A percentile compares a stretch with the other conserved stretches of the same genome.
phyloP scores from a whole-genome alignment of 1,284 basidiomycete species.

The Apiotrichum brassicae region DNA sequence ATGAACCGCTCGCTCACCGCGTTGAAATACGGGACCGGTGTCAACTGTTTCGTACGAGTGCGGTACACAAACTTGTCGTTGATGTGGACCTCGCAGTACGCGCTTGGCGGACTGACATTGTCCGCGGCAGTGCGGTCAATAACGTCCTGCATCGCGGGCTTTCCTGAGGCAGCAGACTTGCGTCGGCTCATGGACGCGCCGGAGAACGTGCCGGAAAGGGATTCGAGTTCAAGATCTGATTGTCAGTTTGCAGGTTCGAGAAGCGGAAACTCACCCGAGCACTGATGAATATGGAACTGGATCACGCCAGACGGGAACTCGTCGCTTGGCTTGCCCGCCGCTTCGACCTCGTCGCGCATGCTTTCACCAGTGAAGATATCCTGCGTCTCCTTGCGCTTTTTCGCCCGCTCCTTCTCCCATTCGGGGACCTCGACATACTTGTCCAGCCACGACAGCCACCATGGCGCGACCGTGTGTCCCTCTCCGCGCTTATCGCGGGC shows the following conservation, averaged over 20 bases:
- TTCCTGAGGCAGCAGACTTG: slow-evolving; percentile 34
- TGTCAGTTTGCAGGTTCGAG: neutral
- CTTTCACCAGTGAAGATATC: slow-evolving; percentile 43
- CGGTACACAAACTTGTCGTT: slow-evolving; percentile 49
- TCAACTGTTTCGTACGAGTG: slow-evolving; percentile 48
- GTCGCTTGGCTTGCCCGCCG: slow-evolving; percentile 29
- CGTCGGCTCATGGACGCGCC: slow-evolving; percentile 14
- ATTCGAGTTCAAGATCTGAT: slow-evolving; percentile 39
- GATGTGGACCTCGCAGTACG: slow-evolving; percentile 48
- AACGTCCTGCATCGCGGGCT: slow-evolving; percentile 37
- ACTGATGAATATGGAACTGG: slow-evolving; percentile 46
- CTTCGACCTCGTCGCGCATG: slow-evolving; percentile 44
- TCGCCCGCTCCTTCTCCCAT: slow-evolving; percentile 37
- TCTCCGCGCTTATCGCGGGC: slow-evolving; percentile 5
- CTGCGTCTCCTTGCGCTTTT: slow-evolving; percentile 37
- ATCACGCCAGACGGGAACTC: slow-evolving; percentile 38
- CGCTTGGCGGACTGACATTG: slow-evolving; percentile 41
- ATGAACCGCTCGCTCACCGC: slow-evolving; percentile 49
- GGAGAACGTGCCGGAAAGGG: slow-evolving; percentile 35
- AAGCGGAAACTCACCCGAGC: slow-evolving; percentile 23
- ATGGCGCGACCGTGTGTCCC: slow-evolving; percentile 17
- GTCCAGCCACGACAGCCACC: slow-evolving; percentile 34
- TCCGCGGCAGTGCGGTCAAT: slow-evolving; percentile 39
- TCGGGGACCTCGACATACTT: slow-evolving; percentile 23
- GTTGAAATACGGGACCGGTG: slow-evolving; percentile 49